phyloP scores from a whole-genome alignment of 1,284 basidiomycete species.

The Austroboletus rostrupii region DNA sequence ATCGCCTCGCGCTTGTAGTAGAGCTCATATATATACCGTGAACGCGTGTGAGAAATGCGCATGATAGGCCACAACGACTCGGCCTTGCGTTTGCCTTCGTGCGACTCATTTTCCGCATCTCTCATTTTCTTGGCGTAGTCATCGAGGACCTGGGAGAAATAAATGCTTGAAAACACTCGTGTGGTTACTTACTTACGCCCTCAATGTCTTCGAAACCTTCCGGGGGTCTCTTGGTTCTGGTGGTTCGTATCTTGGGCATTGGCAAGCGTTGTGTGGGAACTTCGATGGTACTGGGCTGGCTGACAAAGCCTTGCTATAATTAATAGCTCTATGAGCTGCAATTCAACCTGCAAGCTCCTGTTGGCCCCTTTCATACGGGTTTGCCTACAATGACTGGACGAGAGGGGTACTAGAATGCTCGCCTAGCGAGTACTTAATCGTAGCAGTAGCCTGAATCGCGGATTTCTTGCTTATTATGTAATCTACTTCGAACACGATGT shows the following conservation, averaged over 20 bases:
- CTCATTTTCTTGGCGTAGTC: constrained; percentile 97
- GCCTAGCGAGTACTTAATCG: no score
- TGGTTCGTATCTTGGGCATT: constrained; percentile 96
- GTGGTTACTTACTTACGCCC: constrained; percentile 40
- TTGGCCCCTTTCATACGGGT: no score
- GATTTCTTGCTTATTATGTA: constrained; percentile 20
- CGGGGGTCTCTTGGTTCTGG: constrained; percentile 91
- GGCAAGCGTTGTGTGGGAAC: constrained; percentile 26
- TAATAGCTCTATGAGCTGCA: no score
- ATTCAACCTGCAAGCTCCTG: no score
- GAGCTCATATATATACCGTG: constrained; percentile 96
- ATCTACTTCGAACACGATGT: constrained; percentile 14
- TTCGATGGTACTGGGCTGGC: neutral
- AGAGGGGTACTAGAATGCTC: neutral
- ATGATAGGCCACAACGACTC: constrained; percentile 99
- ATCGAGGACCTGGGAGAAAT: constrained; percentile 68
- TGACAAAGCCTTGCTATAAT: constrained; percentile 10
- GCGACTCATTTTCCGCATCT: constrained; percentile 94
- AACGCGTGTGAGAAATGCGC: constrained; percentile 93
- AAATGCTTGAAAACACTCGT: constrained; percentile 2
- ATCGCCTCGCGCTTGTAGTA: constrained; percentile 99
- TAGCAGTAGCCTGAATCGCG: no score
- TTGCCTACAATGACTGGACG: no score
- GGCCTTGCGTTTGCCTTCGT: constrained; percentile 96
- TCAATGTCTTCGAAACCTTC: constrained; percentile 98